These are phyloP conservation scores for Monosporozyma servazzii DNA, from an alignment of 805 yeast genomes.

Conservation along the genomic window DNA sequence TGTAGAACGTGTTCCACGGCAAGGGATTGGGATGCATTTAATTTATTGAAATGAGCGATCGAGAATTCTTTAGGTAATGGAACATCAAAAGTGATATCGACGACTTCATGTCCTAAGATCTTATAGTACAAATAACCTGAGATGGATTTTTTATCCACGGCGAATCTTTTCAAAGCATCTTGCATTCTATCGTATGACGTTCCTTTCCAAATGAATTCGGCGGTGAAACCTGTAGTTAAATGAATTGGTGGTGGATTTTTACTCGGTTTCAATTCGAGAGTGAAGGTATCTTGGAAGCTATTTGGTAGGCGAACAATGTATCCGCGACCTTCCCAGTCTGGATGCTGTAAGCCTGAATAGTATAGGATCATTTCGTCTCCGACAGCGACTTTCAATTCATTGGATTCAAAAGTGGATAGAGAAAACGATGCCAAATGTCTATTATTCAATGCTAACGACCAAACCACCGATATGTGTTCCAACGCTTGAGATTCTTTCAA, in stretches of 20 bases:
- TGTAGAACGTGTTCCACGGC: conserved; percentile 65
- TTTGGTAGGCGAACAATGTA: conserved; percentile 64
- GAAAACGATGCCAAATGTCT: conserved; percentile 61
- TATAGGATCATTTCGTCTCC: conserved; percentile 76
- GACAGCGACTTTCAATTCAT: conserved; percentile 60
- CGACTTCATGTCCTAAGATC: conserved; percentile 71
- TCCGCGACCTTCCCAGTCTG: conserved; percentile 68
- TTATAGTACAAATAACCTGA: conserved; percentile 68
- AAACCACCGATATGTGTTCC: conserved; percentile 59
- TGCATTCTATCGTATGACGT: conserved; percentile 79
- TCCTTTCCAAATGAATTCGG: conserved; percentile 86
- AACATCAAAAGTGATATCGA: conserved; percentile 50
- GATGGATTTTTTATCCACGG: conserved; percentile 57
- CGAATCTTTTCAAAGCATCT: conserved; percentile 61
- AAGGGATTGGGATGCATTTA: conserved; percentile 69
- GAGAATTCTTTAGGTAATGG: conserved; percentile 54
- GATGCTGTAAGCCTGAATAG: conserved; percentile 47
- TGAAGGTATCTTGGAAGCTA: conserved; percentile 54
- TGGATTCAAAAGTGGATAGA: conserved; percentile 56
- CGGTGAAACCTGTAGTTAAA: conserved; percentile 58
- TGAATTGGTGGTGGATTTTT: conserved; percentile 43
- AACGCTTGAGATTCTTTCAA: conserved; percentile 70
- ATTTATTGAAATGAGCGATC: conserved; percentile 54
- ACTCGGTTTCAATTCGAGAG: conserved; percentile 51
- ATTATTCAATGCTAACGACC: conserved; percentile 63